These are phyloP conservation scores for Teratosphaeria nubilosa DNA, from an alignment of 2,329 filamentous ascomycete species.

Conservation along the genomic window DNA sequence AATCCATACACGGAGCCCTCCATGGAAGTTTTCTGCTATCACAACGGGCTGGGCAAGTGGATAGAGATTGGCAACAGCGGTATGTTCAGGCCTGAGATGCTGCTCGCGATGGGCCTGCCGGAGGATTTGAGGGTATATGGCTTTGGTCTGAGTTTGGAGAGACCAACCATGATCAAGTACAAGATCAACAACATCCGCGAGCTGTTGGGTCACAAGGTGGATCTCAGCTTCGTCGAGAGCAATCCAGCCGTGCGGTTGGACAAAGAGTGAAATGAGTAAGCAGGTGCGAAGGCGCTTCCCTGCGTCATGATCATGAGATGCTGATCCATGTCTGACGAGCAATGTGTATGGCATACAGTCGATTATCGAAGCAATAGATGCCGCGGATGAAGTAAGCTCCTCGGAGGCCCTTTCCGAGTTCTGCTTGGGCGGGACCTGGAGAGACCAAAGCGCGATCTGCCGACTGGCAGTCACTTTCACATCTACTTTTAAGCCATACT, in stretches of 20 bases:
- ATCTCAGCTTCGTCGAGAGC: constrained; percentile 81
- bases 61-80: constrained; percentile 97
- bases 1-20: constrained; percentile 92
- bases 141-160: constrained; percentile 82
- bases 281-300: background rate
- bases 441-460: background rate
- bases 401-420: background rate
- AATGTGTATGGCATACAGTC: background rate
- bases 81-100: constrained; percentile 98
- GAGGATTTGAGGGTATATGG: constrained; percentile 89
- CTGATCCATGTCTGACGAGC: background rate
- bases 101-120: constrained; percentile 87
- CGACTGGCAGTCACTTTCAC: background rate
- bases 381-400: background rate
- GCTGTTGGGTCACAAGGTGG: constrained; percentile 88
- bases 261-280: constrained; percentile 45
- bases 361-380: background rate
- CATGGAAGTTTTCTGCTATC: constrained; percentile 97
- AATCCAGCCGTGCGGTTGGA: constrained; percentile 87
- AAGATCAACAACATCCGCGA: constrained; percentile 74
- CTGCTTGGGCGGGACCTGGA: background rate
- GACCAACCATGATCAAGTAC: constrained; percentile 96
- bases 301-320: background rate
- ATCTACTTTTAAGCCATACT: background rate
- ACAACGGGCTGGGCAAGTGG: constrained; percentile 78